Evolutionary conservation across 2,329 filamentous ascomycete genomes (phyloP), one percentile per base, ranked within the genome.

Genomic region (Phyllosticta capitalensis): DNA sequence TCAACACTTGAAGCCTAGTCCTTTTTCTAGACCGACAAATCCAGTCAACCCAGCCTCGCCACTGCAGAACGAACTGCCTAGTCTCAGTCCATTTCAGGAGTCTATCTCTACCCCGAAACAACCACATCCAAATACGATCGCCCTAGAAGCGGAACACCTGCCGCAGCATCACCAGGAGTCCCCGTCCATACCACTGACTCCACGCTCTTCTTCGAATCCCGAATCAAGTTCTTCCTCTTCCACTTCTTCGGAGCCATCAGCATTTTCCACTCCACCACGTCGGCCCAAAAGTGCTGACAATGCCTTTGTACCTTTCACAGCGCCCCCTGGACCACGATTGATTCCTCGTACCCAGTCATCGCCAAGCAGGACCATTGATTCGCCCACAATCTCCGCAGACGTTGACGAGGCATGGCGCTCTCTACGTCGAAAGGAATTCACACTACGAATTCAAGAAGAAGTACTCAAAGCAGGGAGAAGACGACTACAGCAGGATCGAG

Each of bases 401-500:
- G 24, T 33, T 30, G 17, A 28, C n/a, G 52, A 49, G 2, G 51
- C 56, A 5, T 54, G 51, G 52, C 38, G 20, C 10, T 21, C 49
- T 1, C 9, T 59, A 7, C 12, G 20, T 14, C 52, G 22, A 30
- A 48, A 33, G 24, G 56, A 59, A 26, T 38, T 38, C 9, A 19
- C 52, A 1, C 52, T 59, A 1, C 21, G 54, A 9, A 26, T n/a
- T 9, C 33, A 33, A 6, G 56, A 59, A 50, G 56, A 59, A n/a
- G 33, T 28, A 1, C 52, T 59, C n/a, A 49, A 28, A 26, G 22
- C 22, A 5, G 52, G 52, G 9, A 51, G 49, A 28, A 48, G 49
- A 28, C 56, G 38, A 17, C 56, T 59, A 9, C 38, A 28, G 2
- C 52, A 59, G 22, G 56, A 59, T 17, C 56, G 56, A 12, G 56